Evolutionary conservation across 73 alveolate genomes (phyloP).

Genomic region (Symbiodinium natans): DNA sequence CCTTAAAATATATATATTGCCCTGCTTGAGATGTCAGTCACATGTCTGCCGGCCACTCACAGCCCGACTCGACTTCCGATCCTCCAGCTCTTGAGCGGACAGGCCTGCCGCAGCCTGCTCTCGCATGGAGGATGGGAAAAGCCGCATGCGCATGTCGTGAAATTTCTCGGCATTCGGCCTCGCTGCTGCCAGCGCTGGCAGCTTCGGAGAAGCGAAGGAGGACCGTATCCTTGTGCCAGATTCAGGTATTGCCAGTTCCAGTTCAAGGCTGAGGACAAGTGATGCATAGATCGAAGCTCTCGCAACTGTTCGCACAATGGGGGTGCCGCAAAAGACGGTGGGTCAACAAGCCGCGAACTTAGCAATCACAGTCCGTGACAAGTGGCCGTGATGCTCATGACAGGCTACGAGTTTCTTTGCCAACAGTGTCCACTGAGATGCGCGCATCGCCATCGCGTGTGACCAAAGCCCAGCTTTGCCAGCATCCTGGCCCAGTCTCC

Average conservation of each 20-base stretch:
- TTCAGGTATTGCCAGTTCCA: no score
- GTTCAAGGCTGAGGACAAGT: not conserved
- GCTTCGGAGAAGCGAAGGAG: slow-evolving; percentile 52
- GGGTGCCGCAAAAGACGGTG: slow-evolving; percentile 15
- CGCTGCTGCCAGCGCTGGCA: slow-evolving; percentile 15
- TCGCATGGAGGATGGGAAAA: no score
- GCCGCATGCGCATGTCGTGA: no score
- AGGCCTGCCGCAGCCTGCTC: not conserved
- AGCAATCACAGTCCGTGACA: not conserved
- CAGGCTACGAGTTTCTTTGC: no score
- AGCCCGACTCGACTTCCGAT: not conserved
- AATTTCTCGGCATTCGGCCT: not conserved
- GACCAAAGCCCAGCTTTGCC: slow-evolving; percentile 55
- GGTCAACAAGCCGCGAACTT: slow-evolving; percentile 62
- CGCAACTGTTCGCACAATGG: no score
- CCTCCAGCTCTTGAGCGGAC: not conserved
- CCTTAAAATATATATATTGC: no score
- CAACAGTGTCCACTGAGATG: not conserved
- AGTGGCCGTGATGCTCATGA: not conserved
- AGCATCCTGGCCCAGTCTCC: slow-evolving; percentile 38
- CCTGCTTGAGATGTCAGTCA: no score
- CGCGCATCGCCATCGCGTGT: slow-evolving; percentile 34
- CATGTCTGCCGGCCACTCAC: no score
- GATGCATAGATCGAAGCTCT: no score
- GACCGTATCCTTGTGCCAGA: not conserved